phyloP scores from a whole-genome alignment of 2,329 filamentous ascomycete species.

The Ceratocystis colombiana region DNA sequence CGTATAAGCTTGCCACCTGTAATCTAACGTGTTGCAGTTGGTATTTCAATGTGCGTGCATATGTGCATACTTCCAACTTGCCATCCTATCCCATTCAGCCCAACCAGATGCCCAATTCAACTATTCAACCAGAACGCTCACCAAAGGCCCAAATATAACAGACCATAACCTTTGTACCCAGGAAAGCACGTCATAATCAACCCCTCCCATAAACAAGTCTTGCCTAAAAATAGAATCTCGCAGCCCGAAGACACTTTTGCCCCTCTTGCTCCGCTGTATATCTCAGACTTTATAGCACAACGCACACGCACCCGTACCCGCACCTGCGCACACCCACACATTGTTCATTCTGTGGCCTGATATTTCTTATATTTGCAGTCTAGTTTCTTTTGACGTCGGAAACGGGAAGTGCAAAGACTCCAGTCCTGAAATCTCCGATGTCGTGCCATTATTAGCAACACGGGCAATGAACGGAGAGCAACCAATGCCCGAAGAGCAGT shows the following conservation, averaged over 20 bases:
- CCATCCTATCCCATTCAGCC: background rate
- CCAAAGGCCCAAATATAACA: background rate
- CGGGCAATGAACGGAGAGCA: conserved; percentile 19
- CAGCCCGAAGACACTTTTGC: background rate
- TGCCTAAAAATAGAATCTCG: conserved; percentile 6
- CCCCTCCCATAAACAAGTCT: background rate
- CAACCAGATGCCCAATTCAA: background rate
- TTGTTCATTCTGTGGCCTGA: background rate
- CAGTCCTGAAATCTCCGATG: conserved; percentile 8
- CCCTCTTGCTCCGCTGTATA: background rate
- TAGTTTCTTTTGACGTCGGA: background rate
- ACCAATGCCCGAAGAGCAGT: background rate
- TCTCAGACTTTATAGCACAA: background rate
- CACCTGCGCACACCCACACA: background rate
- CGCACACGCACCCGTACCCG: too few species aligned
- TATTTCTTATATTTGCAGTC: background rate
- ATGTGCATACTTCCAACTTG: too few species aligned
- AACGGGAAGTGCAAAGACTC: background rate
- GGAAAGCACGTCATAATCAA: background rate
- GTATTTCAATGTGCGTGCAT: background rate
- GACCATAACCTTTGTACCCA: too few species aligned
- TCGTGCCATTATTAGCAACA: conserved; percentile 1
- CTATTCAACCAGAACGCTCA: background rate
- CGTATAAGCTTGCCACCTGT: background rate
- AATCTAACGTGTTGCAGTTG: background rate